Evolutionary conservation across 176 grass and related monocot species (phyloP).

Genomic region (Oryza rufipogon): DNA sequence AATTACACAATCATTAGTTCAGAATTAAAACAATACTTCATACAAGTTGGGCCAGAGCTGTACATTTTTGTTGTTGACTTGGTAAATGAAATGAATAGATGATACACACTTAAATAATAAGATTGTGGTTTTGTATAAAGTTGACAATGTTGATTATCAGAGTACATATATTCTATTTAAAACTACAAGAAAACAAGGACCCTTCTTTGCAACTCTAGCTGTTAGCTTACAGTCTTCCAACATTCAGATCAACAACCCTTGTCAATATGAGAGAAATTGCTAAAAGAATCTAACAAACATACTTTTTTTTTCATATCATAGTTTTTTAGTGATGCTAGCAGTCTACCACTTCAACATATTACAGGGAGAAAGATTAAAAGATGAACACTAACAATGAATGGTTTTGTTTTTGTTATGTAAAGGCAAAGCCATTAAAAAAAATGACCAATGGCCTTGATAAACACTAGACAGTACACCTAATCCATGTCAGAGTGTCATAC

Average conservation of each 20-base stretch:
- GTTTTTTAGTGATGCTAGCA: conserved; percentile 6
- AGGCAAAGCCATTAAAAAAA: conserved; percentile 13
- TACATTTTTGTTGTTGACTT: neutral
- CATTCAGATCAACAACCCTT: neutral
- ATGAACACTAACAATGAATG: neutral
- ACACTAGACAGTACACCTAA: conserved; percentile 31
- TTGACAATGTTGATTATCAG: conserved; percentile 8
- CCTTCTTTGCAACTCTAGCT: conserved; percentile 24
- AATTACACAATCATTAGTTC: neutral
- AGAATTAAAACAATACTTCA: neutral
- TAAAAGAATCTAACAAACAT: neutral
- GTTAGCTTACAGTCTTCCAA: conserved; percentile 1
- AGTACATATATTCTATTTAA: neutral
- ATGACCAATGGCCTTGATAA: neutral
- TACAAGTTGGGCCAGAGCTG: neutral
- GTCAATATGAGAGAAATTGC: neutral
- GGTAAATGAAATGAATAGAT: neutral
- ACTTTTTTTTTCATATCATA: neutral
- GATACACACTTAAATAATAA: neutral
- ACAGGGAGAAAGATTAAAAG: conserved; percentile 6
- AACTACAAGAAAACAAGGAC: neutral
- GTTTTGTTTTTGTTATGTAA: conserved; percentile 24
- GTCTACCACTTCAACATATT: conserved; percentile 8
- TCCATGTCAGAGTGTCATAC: conserved; percentile 1
- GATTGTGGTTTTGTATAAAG: conserved; percentile 11